phyloP scores from a whole-genome alignment of 495 filamentous ascomycete genomes.

The Rostrohypoxylon terebratum region DNA sequence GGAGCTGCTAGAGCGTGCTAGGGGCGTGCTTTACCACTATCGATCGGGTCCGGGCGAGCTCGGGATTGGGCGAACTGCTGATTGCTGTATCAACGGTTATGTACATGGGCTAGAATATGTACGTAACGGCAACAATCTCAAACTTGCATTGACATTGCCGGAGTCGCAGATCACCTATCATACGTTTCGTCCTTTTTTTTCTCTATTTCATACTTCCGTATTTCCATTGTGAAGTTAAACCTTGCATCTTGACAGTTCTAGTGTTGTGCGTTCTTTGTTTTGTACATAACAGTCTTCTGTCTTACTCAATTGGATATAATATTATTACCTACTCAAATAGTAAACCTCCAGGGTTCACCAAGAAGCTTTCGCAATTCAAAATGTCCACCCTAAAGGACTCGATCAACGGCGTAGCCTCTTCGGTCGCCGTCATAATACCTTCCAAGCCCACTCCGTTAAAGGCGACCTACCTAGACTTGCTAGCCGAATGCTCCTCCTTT shows the following conservation, averaged over 20 bases:
- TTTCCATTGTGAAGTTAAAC: slow-evolving; percentile 12
- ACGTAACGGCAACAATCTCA: slow-evolving; percentile 3
- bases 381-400: slow-evolving; percentile 59
- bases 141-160: slow-evolving; percentile 33
- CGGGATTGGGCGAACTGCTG: not conserved
- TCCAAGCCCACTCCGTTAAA: slow-evolving; percentile 65
- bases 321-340: not conserved
- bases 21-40: not conserved
- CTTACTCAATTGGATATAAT: slow-evolving; percentile 15
- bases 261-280: slow-evolving; percentile 2
- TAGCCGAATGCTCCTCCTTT: slow-evolving; percentile 70
- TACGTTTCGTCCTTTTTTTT: slow-evolving; percentile 29
- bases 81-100: slow-evolving; percentile 3
- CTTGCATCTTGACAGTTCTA: not conserved
- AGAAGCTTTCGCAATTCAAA: not conserved
- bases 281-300: not conserved
- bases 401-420: slow-evolving; percentile 53
- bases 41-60: not conserved
- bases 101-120: not conserved
- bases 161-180: slow-evolving; percentile 36
- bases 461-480: slow-evolving; percentile 72
- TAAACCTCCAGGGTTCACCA: not conserved
- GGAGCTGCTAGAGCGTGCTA: not conserved
- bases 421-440: slow-evolving; percentile 75
- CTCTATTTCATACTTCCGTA: not conserved